These are phyloP conservation scores for Wakefieldia striispora DNA, from an alignment of 768 basidiomycete species.

Conservation along the genomic window DNA sequence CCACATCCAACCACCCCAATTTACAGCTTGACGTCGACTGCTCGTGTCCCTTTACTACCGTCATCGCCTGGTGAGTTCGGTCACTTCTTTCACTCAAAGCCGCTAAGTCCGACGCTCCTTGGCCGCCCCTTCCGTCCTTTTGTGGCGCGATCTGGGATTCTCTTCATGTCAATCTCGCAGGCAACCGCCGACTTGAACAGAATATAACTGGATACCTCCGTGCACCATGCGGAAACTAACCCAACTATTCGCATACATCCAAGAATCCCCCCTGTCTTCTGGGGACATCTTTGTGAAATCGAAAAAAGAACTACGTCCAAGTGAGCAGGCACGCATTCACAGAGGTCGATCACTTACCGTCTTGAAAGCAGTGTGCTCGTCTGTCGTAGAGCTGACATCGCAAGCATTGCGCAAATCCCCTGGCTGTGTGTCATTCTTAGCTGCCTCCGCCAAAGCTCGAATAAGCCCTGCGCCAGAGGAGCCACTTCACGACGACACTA, in stretches of 20 bases:
- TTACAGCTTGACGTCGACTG: too few relatives aligned
- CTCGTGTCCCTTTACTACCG: too few relatives aligned
- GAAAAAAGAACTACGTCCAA: neutral
- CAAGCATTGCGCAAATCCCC: neutral
- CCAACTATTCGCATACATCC: neutral
- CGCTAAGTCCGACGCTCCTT: too few relatives aligned
- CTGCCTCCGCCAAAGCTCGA: too few relatives aligned
- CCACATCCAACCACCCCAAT: too few relatives aligned
- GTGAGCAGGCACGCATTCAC: constrained; percentile 1
- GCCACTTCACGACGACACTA: too few relatives aligned
- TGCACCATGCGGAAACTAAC: neutral
- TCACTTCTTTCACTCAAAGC: too few relatives aligned
- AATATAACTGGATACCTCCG: neutral
- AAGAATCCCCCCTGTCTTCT: neutral
- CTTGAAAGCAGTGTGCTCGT: neutral
- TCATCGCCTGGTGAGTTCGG: too few relatives aligned
- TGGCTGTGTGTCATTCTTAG: neutral
- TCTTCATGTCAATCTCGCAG: neutral
- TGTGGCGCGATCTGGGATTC: neutral
- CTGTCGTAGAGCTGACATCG: neutral
- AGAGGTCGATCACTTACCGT: constrained; percentile 1
- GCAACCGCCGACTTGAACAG: neutral
- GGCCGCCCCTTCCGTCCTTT: neutral
- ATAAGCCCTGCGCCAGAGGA: too few relatives aligned
- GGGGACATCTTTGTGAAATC: neutral